A percentile compares a stretch with the other conserved stretches of the same genome.
phyloP scores from a whole-genome alignment of 345 rosid species.

The Gossypium herbaceum region DNA sequence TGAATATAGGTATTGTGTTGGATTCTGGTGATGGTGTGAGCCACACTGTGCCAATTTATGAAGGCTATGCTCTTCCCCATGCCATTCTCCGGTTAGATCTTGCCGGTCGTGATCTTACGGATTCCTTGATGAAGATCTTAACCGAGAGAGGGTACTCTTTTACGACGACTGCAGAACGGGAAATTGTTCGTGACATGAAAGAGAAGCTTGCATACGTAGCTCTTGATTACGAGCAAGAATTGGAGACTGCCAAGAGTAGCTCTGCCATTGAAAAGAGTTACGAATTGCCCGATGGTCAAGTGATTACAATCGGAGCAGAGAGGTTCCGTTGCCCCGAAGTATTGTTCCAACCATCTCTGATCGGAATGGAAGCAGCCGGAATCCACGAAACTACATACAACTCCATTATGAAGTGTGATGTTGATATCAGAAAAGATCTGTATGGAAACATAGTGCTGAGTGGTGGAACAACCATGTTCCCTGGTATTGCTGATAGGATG shows the following conservation, averaged over 20 bases:
- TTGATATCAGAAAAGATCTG: slow-evolving; percentile 40
- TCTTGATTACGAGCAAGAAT: slow-evolving; percentile 48
- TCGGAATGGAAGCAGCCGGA: slow-evolving; percentile 45
- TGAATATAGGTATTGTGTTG: slow-evolving; percentile 39
- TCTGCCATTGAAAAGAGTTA: slow-evolving; percentile 40
- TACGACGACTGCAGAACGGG: slow-evolving; percentile 51
- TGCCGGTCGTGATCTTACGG: slow-evolving; percentile 54
- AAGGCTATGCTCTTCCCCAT: slow-evolving; percentile 50
- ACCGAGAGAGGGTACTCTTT: slow-evolving; percentile 51
- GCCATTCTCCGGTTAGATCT: slow-evolving; percentile 48
- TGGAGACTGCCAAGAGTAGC: slow-evolving; percentile 46
- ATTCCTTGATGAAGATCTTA: slow-evolving; percentile 50
- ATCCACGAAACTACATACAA: slow-evolving; percentile 46
- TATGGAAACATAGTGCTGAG: slow-evolving; percentile 28
- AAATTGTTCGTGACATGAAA: slow-evolving; percentile 53
- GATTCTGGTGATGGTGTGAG: slow-evolving; percentile 53
- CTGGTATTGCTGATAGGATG: slow-evolving; percentile 27
- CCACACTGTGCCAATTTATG: slow-evolving; percentile 46
- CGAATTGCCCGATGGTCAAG: slow-evolving; percentile 45
- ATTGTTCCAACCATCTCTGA: slow-evolving; percentile 43
- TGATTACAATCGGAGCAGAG: slow-evolving; percentile 45
- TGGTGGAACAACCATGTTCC: too few relatives aligned
- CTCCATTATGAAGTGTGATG: slow-evolving; percentile 44
- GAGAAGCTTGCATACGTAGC: slow-evolving; percentile 50
- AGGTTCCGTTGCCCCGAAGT: slow-evolving; percentile 50